phyloP scores from a whole-genome alignment of 1,139 yeast genomes.

The Taphrina sp. region DNA sequence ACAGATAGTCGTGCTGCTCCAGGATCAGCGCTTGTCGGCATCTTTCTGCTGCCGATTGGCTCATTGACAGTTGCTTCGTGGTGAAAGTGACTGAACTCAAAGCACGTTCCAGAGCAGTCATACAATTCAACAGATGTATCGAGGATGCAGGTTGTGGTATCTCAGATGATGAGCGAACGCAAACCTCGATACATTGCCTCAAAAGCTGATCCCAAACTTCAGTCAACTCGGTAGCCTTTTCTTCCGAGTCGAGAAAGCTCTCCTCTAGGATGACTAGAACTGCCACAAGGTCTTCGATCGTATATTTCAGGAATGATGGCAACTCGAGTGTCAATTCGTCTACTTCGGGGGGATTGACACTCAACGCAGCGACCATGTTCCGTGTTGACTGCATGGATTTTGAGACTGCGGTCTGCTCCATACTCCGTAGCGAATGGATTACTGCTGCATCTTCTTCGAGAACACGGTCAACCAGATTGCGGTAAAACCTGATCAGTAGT shows the following conservation, averaged over 20 bases:
- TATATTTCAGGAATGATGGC: constrained; percentile 45
- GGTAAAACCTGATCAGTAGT: constrained; percentile 65
- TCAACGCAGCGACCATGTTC: constrained; percentile 28
- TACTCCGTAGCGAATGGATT: constrained; percentile 7
- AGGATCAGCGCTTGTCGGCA: constrained; percentile 42
- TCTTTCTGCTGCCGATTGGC: constrained; percentile 41
- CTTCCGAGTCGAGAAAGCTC: constrained; percentile 41
- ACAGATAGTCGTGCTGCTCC: constrained; percentile 41
- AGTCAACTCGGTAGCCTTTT: constrained; percentile 40
- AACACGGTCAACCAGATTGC: constrained; percentile 61
- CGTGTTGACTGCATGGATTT: constrained; percentile 32
- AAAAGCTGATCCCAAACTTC: constrained; percentile 43
- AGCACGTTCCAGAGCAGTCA: background rate
- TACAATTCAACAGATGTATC: constrained; percentile 16
- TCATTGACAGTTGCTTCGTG: constrained; percentile 43
- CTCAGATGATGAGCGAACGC: constrained; percentile 33
- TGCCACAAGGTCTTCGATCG: constrained; percentile 43
- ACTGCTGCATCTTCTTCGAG: constrained; percentile 31
- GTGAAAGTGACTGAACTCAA: constrained; percentile 38
- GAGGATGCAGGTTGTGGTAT: constrained; percentile 24
- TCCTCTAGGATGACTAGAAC: constrained; percentile 45
- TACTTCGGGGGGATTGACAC: constrained; percentile 18
- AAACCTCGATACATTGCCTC: constrained; percentile 43
- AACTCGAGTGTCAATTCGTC: constrained; percentile 42
- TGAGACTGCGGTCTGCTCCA: constrained; percentile 37